Evolutionary conservation across 2,329 filamentous ascomycete species (phyloP), one percentile per base, ranked within the genome.

Genomic region (Apiospora rasikravindrae): DNA sequence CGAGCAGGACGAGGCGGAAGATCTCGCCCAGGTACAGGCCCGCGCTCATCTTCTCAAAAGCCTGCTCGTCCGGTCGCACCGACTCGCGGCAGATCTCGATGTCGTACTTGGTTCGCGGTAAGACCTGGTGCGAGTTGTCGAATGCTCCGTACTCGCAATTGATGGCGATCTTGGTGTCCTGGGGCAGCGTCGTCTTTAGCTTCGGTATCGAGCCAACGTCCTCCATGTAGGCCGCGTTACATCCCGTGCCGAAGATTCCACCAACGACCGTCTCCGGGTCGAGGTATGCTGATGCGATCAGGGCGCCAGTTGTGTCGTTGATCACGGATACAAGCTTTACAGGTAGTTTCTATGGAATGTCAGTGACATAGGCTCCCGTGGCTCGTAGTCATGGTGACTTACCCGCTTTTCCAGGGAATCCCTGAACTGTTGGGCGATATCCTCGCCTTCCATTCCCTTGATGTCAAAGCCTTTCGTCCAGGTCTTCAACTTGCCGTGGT

Each of bases 381-480:
- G 57, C 19, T 40, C 29, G 19, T 40, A 33, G 33, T 19, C 11
- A 40, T 64, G 22, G 80, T 71, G 93, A 83, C 57, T 68, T 71
- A 71, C 70, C 37, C 37, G 11, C 24, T 5, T 22, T n/a, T 67
- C 26, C 44, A 67, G 40, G 16, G 90, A 89, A 49, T 83, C 85
- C 79, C 92, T 89, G 72, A 94, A 88, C 75, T 90, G 89, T 22
- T 89, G 88, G 44, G 92, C 91, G 40, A 93, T 90, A 76, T 94
- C 91, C 61, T 92, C 78, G 53, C 91, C 91, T 82, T 93, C 91
- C 69, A 93, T 90, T 69, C 91, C 91, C 45, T 89, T 87, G 79
- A 94, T 92, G 78, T 93, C 91, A 79, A 93, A 93, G 0, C 91
- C 91, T 82, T 94, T 94, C 44, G 92, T 93, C 91, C 92, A 94